Percentiles rank a stretch among this genome's conserved stretches.
These are phyloP conservation scores for Pholiota microspora DNA, from an alignment of 768 basidiomycete genomes.

Conservation along the genomic window DNA sequence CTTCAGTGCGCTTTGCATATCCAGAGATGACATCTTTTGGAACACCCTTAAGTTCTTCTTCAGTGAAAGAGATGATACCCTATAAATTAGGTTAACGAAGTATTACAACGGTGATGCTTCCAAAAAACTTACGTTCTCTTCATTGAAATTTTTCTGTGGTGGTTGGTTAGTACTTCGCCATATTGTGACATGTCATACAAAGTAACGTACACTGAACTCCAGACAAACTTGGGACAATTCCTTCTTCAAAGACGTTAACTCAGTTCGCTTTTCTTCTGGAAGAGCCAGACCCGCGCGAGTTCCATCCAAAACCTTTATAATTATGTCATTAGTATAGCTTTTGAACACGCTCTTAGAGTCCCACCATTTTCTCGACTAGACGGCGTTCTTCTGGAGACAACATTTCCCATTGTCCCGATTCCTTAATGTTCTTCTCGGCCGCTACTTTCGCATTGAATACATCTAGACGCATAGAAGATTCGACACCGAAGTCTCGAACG, in stretches of 20 bases:
- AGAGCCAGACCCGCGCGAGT: slow-evolving; percentile 77
- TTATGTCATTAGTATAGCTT: not conserved
- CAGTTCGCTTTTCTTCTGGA: slow-evolving; percentile 56
- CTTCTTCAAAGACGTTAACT: slow-evolving; percentile 65
- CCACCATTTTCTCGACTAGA: slow-evolving; percentile 75
- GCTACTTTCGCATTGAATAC: slow-evolving; percentile 71
- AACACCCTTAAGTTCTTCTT: slow-evolving; percentile 76
- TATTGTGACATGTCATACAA: not conserved
- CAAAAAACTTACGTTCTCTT: slow-evolving; percentile 61
- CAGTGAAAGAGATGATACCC: slow-evolving; percentile 63
- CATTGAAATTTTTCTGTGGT: slow-evolving; percentile 81
- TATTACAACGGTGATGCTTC: not conserved
- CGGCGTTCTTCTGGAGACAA: slow-evolving; percentile 68
- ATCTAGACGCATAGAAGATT: slow-evolving; percentile 79
- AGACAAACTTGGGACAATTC: slow-evolving; percentile 72
- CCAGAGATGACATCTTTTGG: slow-evolving; percentile 79
- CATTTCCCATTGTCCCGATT: slow-evolving; percentile 57
- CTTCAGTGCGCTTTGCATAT: slow-evolving; percentile 64
- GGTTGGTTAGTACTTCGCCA: slow-evolving; percentile 3
- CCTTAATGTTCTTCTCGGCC: slow-evolving; percentile 67
- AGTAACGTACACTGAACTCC: slow-evolving; percentile 67
- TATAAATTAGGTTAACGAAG: slow-evolving; percentile 22
- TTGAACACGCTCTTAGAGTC: not conserved
- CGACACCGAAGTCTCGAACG: slow-evolving; percentile 69
- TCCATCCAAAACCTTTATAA: slow-evolving; percentile 61